Evolutionary conservation across 805 yeast species (phyloP), one percentile per base, ranked within the genome.

Genomic region (Gaillardinia entomophila): DNA sequence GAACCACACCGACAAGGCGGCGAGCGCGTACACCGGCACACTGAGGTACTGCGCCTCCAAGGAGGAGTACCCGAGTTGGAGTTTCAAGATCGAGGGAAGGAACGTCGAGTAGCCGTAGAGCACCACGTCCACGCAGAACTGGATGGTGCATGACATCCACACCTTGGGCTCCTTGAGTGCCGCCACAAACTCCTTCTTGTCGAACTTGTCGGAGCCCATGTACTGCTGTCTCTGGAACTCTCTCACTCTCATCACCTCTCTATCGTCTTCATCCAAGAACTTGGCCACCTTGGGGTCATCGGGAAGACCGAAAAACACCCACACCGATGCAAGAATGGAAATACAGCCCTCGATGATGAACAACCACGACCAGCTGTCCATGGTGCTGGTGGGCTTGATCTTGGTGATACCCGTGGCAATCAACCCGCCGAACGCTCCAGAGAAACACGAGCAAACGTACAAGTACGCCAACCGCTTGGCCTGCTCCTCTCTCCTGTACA

Each of bases 11-110:
- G 12, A 7, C 12, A 25, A 5, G 13, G 24, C 33, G 3, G 33
- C 28, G n/a, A 31, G 15, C 7, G 25, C 4, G 33, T 31, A 31
- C 7, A 31, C 33, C 3, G 33, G 33, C 12, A 31, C 26, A 5
- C 28, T 31, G 22, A 31, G 15, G 20, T 31, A 31, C 14, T 31
- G 33, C 3, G 33, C 28, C 13, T 26, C 7, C 10, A 31, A 12
- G 5, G 25, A 14, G 18, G 8, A 4, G 16, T 22, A 31, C 12
- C 24, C 16, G 11, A 31, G 25, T 3, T n/a, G 23, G 1, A 3
- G 16, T 16, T 31, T 25, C 19, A 31, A 26, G 14, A 31, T 31
- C 7, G 24, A 18, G 10, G 33, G 33, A 19, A 31, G 27, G 12
- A 31, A 31, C 4, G 24, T 25, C 18, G 24, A 20, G 12, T 24